Base-by-base conservation (phyloP, 805 yeast species). In the Cyberlindnera sargentensis region DNA sequence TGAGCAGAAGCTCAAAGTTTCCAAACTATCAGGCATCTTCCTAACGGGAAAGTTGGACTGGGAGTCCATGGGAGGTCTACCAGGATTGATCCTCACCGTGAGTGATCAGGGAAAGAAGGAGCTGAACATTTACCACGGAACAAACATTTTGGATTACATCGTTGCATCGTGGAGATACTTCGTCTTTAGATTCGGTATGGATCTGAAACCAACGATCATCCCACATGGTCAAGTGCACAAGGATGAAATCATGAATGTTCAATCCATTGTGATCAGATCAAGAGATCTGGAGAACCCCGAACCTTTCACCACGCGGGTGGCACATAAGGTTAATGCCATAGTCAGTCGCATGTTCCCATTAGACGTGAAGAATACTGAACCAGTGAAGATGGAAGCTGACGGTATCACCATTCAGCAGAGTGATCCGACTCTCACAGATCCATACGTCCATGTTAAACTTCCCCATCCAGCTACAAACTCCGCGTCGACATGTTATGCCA, bases 21-120 rank as follows among this genome's bases (percentile, higher is more conserved):
- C 81, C 2, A 81, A 76, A 48, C 62, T 87, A 30, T 71, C 75
- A 39, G 76, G 79, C 32, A 66, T 91, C 4, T 90, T 86, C 55
- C 56, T 93, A 4, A 80, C 96, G 0, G 99, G 99, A 3, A 67
- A 67, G n/a, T 48, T 85, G 8, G 63, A 73, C 42, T 91, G 96
- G 96, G 61, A 73, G 5, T 72, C 82, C n/a, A 65, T 88, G 3
- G 87, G 95, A n/a, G 99, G 99, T 0, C 62, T 91, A 6, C 97
- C 98, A 0, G 99, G 99, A 0, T 65, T 87, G 54, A 76, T 91
- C 39, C 65, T 91, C 40, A 87, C 97, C 0, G 70, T 84, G 10
- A 80, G 86, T 44, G 96, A 88, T 52, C 84, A 87, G 52, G 89
- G 88, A 2, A 70, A 73, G 48, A 72, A 74, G 39, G 69, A 69